Conservation (phyloP, 257 asterid species). For the Rubia yunnanensis region DNA sequence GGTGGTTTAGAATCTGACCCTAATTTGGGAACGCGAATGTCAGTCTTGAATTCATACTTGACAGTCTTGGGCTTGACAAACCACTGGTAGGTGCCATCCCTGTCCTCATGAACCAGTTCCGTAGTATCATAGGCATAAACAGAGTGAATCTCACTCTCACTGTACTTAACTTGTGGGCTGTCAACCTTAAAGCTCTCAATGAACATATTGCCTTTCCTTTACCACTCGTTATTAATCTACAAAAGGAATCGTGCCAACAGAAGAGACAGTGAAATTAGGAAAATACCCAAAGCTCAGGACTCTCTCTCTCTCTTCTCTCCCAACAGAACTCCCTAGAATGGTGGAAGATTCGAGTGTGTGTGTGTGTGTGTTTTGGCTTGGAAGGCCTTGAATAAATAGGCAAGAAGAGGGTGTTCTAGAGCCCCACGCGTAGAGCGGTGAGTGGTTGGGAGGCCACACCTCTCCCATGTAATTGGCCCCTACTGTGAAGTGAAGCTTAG, state of each 20-base stretch:
- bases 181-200: conserved; percentile 88
- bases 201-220: conserved; percentile 38
- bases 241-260: neutral
- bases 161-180: conserved; percentile 82
- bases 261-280: neutral
- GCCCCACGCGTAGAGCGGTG: neutral
- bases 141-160: conserved; percentile 66
- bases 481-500: neutral
- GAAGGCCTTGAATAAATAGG: conserved; percentile 8
- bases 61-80: conserved; percentile 85
- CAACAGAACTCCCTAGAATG: conserved; percentile 6
- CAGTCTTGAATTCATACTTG: conserved; percentile 76
- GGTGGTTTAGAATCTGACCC: conserved; percentile 36
- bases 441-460: neutral
- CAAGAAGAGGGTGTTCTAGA: conserved; percentile 5
- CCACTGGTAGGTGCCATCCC: conserved; percentile 76
- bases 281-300: neutral
- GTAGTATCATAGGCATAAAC: conserved; percentile 81
- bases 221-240: neutral
- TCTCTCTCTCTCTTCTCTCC: neutral
- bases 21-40: conserved; percentile 68
- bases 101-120: conserved; percentile 82
- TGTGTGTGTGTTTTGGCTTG: neutral
- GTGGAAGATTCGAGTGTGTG: neutral
- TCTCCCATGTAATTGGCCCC: neutral